Percentiles rank a stretch among this genome's conserved stretches.
Conservation (phyloP, 352 stramenopile genomes). For the Globisporangium uncinulatum region DNA sequence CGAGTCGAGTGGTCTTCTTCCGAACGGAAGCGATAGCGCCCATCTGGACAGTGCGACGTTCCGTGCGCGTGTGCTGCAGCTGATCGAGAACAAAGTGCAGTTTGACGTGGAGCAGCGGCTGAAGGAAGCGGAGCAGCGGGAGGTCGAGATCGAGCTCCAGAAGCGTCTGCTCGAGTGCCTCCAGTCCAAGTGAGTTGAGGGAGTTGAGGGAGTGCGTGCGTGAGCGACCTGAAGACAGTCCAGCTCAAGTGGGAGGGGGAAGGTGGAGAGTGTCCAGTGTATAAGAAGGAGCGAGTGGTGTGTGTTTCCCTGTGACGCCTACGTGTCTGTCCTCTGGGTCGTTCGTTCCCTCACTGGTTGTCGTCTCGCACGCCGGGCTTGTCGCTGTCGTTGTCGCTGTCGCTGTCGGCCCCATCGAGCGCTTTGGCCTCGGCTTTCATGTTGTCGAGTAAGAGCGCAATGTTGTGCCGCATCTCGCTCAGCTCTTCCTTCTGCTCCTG, state of each 20-base stretch:
- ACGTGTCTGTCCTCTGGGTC: background rate
- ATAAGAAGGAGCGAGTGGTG: background rate
- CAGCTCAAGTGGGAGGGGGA: background rate
- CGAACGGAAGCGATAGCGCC: background rate
- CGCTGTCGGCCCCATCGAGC: conserved; percentile 10
- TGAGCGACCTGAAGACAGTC: background rate
- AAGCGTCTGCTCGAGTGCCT: conserved; percentile 81
- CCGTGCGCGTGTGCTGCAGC: conserved; percentile 48
- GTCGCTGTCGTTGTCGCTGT: no score
- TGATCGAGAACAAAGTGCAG: conserved; percentile 79
- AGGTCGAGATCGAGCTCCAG: conserved; percentile 79
- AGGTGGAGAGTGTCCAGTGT: background rate
- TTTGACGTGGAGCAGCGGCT: conserved; percentile 79
- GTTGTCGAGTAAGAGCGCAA: conserved; percentile 46
- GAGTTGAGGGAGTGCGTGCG: background rate
- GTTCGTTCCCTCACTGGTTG: conserved; percentile 5
- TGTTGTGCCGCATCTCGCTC: conserved; percentile 58
- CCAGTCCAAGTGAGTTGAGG: conserved; percentile 48
- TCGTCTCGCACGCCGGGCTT: background rate
- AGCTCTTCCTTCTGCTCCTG: conserved; percentile 54
- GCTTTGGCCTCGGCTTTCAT: conserved; percentile 56
- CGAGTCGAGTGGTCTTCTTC: no score
- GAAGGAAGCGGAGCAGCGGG: conserved; percentile 69
- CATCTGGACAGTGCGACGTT: conserved; percentile 42
- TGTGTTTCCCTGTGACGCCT: background rate